Evolutionary conservation across 2,329 filamentous ascomycete species (phyloP).

Genomic region (Cercospora brassicicola): DNA sequence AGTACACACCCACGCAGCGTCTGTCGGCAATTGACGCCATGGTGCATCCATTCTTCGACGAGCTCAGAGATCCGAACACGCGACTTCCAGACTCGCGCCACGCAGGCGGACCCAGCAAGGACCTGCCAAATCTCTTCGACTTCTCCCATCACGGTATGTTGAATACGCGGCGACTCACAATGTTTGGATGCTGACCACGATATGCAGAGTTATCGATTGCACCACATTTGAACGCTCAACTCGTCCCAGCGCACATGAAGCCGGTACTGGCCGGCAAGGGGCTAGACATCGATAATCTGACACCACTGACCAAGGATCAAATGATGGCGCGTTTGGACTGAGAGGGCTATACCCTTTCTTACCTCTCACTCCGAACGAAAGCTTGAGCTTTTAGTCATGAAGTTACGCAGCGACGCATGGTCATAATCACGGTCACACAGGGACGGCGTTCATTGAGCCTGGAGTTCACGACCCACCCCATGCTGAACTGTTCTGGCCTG

Average conservation of each 20-base stretch:
- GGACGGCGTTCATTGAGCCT: conserved; percentile 33
- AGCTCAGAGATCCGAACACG: conserved; percentile 86
- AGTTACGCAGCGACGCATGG: conserved; percentile 41
- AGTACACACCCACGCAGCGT: conserved; percentile 96
- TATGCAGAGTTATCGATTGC: conserved; percentile 88
- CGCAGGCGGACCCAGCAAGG: conserved; percentile 73
- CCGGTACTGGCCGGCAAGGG: conserved; percentile 69
- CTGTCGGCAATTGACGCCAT: conserved; percentile 92
- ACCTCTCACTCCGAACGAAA: conserved; percentile 19
- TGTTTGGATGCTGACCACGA: conserved; percentile 13
- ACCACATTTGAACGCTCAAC: conserved; percentile 78
- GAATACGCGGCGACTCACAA: not conserved
- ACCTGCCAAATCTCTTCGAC: conserved; percentile 85
- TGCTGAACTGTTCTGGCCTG: conserved; percentile 19
- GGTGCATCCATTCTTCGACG: conserved; percentile 98
- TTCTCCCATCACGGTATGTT: conserved; percentile 83
- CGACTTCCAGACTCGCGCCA: conserved; percentile 93
- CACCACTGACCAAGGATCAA: conserved; percentile 84
- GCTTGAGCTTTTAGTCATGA: conserved; percentile 41
- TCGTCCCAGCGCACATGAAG: conserved; percentile 82
- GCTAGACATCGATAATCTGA: conserved; percentile 91
- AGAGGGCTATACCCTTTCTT: conserved; percentile 29
- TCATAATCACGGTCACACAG: conserved; percentile 25
- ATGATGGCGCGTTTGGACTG: conserved; percentile 98
- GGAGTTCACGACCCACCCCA: conserved; percentile 30